A percentile compares a stretch with the other conserved stretches of the same genome.
phyloP scores from a whole-genome alignment of 2,329 filamentous ascomycete genomes.

The Trichoderma arundinaceum region DNA sequence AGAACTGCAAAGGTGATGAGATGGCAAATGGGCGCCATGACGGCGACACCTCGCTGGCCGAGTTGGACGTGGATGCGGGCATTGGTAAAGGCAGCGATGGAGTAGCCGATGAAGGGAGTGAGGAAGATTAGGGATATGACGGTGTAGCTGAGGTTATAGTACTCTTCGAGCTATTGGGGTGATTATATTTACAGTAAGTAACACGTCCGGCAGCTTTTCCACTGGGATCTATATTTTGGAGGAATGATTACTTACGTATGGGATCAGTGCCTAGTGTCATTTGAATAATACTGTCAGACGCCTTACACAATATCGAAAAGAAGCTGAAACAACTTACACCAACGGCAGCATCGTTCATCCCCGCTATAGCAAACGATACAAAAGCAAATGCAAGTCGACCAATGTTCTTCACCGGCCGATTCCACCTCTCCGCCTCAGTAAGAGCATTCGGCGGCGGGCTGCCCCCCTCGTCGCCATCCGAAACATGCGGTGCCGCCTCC shows the following conservation, averaged over 20 bases:
- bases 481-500: slow-evolving; percentile 4
- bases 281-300: neutral
- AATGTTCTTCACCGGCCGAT: slow-evolving; percentile 44
- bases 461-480: slow-evolving; percentile 10
- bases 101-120: slow-evolving; percentile 68
- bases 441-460: slow-evolving; percentile 40
- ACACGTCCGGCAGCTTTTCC: neutral
- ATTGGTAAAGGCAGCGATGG: slow-evolving; percentile 64
- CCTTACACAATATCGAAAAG: neutral
- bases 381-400: slow-evolving; percentile 52
- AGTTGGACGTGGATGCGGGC: slow-evolving; percentile 63
- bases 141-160: slow-evolving; percentile 65
- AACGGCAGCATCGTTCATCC: slow-evolving; percentile 67
- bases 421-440: slow-evolving; percentile 44
- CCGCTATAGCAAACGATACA: slow-evolving; percentile 64
- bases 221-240: neutral
- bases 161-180: slow-evolving; percentile 58
- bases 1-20: slow-evolving; percentile 65
- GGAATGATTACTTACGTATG: slow-evolving; percentile 43
- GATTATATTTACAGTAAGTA: neutral
- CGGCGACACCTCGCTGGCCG: slow-evolving; percentile 70
- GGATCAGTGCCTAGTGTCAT: slow-evolving; percentile 40
- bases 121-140: slow-evolving; percentile 68
- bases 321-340: slow-evolving; percentile 51
- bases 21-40: slow-evolving; percentile 66